A percentile compares a stretch with the other conserved stretches of the same genome.
phyloP scores from a whole-genome alignment of 2,329 filamentous ascomycete species.

The Talaromyces islandicus region DNA sequence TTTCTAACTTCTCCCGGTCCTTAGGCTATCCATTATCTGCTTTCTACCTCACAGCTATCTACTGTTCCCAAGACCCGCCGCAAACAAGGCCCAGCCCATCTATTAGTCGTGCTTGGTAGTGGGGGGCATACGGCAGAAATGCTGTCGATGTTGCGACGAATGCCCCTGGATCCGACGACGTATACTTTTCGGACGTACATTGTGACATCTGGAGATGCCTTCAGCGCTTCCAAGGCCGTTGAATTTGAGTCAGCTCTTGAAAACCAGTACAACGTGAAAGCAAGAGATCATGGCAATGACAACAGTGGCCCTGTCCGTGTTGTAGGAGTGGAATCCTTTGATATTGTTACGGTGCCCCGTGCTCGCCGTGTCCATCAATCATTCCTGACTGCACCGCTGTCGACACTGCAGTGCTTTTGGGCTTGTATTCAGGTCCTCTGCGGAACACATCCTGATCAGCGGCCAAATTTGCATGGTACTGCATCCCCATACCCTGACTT shows the following conservation, averaged over 20 bases:
- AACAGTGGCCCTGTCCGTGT: not conserved
- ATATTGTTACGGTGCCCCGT: conserved; percentile 57
- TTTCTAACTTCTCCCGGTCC: not conserved
- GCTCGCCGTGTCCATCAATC: conserved; percentile 79
- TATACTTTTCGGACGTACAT: conserved; percentile 72
- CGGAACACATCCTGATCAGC: conserved; percentile 30
- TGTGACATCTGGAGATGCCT: conserved; percentile 67
- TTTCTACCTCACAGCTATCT: conserved; percentile 25
- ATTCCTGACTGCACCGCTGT: conserved; percentile 65
- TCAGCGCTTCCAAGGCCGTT: conserved; percentile 58
- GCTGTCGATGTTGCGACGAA: conserved; percentile 71
- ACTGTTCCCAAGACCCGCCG: conserved; percentile 24
- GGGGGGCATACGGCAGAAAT: conserved; percentile 96
- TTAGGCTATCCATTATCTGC: conserved; percentile 21
- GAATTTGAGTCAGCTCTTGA: conserved; percentile 54
- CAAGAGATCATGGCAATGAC: conserved; percentile 1
- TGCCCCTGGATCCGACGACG: conserved; percentile 39
- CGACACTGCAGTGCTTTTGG: conserved; percentile 59
- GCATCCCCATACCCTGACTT: conserved; percentile 58
- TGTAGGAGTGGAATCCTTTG: conserved; percentile 43
- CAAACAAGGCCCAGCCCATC: conserved; percentile 44
- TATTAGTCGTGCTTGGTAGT: conserved; percentile 80
- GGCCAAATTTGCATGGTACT: conserved; percentile 14
- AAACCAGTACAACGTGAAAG: not conserved
- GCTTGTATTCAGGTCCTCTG: conserved; percentile 55